Base-by-base conservation (phyloP, 495 filamentous ascomycete genomes). In the Aspergillus wentii region DNA sequence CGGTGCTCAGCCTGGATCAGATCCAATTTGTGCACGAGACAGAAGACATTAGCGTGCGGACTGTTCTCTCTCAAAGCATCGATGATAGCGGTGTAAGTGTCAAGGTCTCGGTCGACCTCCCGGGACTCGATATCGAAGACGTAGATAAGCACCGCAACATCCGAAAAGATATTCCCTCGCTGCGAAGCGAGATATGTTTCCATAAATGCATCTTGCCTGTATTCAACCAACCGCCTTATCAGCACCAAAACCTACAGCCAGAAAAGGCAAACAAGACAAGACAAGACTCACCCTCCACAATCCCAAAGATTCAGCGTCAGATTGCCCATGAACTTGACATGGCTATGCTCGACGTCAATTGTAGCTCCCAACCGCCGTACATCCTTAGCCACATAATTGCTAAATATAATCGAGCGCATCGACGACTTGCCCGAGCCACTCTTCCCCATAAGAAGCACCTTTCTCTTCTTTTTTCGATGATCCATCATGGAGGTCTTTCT, bases 361-460 rank as follows among this genome's bases (percentile, higher is more conserved):
- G 92, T 98, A n/a, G 92, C 92, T 32, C 91, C 92, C 44, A 98
- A 66, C 19, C 92, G 72, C 17, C 92, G 82, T 4, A 95, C 94
- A 69, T 98, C 94, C 53, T 91, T 91, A 25, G 94, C 92, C 33
- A 96, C 85, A 49, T 95, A 96, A 62, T 98, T 97, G 68, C 83
- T 90, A 66, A 98, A 98, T 50, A 98, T 94, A 51, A 98, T 97
- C 39, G 83, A 89, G 36, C 94, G 78, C 92, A 98, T 98, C 33
- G 88, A 95, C 20, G 90, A 95, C 61, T 98, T 98, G n/a, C 92
- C 92, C n/a, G 91, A 94, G 41, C 92, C 92, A 45, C 85, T 90
- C 69, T 96, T 96, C 44, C 92, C 92, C 91, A 76, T 76, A 27
- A 76, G 41, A 10, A 76, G 60, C 21, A 76, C 71, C 68, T 76